Conservation (phyloP, 2,329 filamentous ascomycete genomes). For the Exophiala dermatitidis region DNA sequence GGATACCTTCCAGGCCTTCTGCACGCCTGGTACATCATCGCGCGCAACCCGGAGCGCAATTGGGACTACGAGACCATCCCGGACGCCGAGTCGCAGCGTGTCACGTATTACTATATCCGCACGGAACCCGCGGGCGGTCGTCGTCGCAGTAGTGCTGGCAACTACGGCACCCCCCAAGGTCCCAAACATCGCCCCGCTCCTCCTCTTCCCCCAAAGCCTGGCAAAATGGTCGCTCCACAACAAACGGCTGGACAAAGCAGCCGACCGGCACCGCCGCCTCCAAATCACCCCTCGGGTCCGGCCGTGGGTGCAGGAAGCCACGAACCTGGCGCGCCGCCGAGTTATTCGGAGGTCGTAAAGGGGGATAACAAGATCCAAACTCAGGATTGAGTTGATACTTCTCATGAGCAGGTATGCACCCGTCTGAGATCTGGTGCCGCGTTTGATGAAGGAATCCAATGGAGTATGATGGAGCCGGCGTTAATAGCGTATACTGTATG, state of each 20-base stretch:
- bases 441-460: too few relatives aligned
- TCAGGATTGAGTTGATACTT: constrained; percentile 41
- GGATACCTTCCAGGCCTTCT: constrained; percentile 79
- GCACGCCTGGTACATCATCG: constrained; percentile 97
- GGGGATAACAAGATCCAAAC: constrained; percentile 87
- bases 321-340: constrained; percentile 57
- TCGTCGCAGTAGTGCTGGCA: background rate
- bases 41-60: constrained; percentile 70
- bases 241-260: constrained; percentile 23
- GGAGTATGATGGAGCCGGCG: too few relatives aligned
- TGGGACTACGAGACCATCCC: constrained; percentile 59
- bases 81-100: constrained; percentile 50
- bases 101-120: constrained; percentile 73
- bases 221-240: too few relatives aligned
- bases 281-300: constrained; percentile 30
- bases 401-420: background rate
- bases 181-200: constrained; percentile 28
- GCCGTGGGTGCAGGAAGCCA: constrained; percentile 37
- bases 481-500: too few relatives aligned
- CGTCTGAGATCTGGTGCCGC: too few relatives aligned
- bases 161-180: constrained; percentile 37
- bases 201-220: constrained; percentile 23
- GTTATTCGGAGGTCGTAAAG: constrained; percentile 81
- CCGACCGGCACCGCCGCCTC: constrained; percentile 27
- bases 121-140: constrained; percentile 32